phyloP scores from a whole-genome alignment of 2,329 filamentous ascomycete genomes.

The Pyrenophora teres region DNA sequence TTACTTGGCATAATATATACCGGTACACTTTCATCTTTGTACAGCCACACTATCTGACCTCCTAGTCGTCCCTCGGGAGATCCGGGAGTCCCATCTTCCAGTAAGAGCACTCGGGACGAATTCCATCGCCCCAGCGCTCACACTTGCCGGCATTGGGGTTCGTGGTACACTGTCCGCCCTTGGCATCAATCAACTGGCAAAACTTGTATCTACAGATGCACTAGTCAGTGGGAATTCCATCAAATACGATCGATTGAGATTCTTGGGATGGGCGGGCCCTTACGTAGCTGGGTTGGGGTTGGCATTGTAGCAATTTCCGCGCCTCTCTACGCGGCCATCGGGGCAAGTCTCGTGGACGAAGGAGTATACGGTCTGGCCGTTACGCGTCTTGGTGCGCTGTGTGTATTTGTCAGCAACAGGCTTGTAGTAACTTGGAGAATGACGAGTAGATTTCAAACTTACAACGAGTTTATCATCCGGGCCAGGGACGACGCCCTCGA shows the following conservation, averaged over 20 bases:
- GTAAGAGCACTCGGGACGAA: not conserved
- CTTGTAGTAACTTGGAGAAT: not conserved
- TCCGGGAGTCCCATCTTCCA: not conserved
- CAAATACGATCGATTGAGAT: too few relatives aligned
- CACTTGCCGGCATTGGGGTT: not conserved
- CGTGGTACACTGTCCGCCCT: not conserved
- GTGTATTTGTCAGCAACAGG: not conserved
- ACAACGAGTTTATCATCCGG: not conserved
- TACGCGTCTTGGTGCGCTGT: not conserved
- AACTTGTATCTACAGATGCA: not conserved
- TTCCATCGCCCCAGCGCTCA: not conserved
- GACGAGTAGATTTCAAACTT: not conserved
- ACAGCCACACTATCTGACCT: too few relatives aligned
- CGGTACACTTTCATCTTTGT: too few relatives aligned
- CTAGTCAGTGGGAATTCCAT: not conserved
- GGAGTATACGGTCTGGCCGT: not conserved
- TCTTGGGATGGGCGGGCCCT: not conserved
- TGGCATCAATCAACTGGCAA: not conserved
- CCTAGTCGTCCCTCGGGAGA: not conserved
- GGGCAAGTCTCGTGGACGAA: not conserved
- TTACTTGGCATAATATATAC: too few relatives aligned
- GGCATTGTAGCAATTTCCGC: not conserved
- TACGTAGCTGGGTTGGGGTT: not conserved
- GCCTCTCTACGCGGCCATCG: not conserved
- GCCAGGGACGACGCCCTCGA: not conserved